Evolutionary conservation across 306 rosid genomes (phyloP).

Genomic region (Gastrolobium villosum): DNA sequence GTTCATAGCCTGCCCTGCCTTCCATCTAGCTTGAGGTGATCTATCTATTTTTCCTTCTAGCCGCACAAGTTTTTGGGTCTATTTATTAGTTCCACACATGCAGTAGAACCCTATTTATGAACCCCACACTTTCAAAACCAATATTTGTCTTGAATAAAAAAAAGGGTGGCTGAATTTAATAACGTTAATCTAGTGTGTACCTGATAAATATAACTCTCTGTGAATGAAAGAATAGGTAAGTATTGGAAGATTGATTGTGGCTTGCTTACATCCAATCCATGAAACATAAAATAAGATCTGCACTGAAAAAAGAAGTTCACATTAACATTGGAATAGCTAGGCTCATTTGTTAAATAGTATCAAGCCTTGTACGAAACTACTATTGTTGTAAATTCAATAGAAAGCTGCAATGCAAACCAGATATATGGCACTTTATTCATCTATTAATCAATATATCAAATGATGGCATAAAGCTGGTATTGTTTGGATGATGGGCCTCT

Average conservation of each 20-base stretch:
- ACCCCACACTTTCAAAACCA: neutral
- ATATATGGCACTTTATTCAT: conserved; percentile 1
- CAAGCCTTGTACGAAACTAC: conserved; percentile 26
- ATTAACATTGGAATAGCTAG: conserved; percentile 29
- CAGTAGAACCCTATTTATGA: conserved; percentile 23
- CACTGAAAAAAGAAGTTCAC: conserved; percentile 63
- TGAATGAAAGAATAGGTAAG: conserved; percentile 83
- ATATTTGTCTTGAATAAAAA: conserved; percentile 9
- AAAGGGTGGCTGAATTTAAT: conserved; percentile 29
- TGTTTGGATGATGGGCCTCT: no score
- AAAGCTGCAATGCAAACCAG: neutral
- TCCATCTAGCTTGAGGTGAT: conserved; percentile 29
- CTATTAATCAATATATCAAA: conserved; percentile 18
- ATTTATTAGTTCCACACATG: neutral
- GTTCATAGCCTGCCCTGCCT: conserved; percentile 23
- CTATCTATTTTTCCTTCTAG: conserved; percentile 27
- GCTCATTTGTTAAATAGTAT: conserved; percentile 31
- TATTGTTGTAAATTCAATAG: neutral
- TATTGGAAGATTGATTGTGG: conserved; percentile 77
- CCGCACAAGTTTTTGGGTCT: neutral
- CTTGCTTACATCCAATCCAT: conserved; percentile 79
- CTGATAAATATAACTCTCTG: conserved; percentile 94
- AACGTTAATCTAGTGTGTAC: conserved; percentile 53
- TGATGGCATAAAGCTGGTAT: conserved; percentile 4
- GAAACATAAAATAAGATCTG: conserved; percentile 98